Conservation (phyloP, 441 rosid genomes). For the Adansonia rubrostipa region DNA sequence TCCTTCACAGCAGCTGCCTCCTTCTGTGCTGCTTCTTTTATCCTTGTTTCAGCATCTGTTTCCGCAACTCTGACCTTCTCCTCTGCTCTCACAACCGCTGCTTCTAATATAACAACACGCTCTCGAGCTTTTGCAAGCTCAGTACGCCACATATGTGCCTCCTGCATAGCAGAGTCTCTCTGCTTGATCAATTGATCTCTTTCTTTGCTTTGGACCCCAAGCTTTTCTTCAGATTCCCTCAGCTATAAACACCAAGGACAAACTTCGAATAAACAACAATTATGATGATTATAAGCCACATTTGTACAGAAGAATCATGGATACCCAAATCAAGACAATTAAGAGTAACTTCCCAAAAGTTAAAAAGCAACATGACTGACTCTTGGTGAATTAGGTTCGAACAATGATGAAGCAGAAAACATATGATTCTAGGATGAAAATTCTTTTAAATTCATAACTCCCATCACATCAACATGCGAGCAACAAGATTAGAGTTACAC, state of each 20-base stretch:
- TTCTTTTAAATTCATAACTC: not conserved
- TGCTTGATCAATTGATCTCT: slow-evolving; percentile 76
- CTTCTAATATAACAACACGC: slow-evolving; percentile 83
- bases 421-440: not conserved
- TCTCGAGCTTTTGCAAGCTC: slow-evolving; percentile 97
- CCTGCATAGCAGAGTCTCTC: slow-evolving; percentile 84
- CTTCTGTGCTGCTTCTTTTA: slow-evolving; percentile 72
- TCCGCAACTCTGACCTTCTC: slow-evolving; percentile 87
- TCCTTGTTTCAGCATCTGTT: slow-evolving; percentile 72
- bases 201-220: slow-evolving; percentile 57
- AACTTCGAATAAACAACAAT: slow-evolving; percentile 24
- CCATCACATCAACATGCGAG: not conserved
- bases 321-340: not conserved
- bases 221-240: slow-evolving; percentile 70
- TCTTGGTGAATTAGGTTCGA: not conserved
- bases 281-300: not conserved
- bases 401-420: not conserved
- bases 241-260: slow-evolving; percentile 47
- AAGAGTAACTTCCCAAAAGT: slow-evolving; percentile 7
- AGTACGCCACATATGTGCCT: slow-evolving; percentile 87
- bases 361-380: not conserved
- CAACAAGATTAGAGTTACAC: slow-evolving; percentile 11
- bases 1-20: slow-evolving; percentile 73
- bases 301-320: not conserved
- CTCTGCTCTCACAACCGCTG: slow-evolving; percentile 85